Evolutionary conservation across 2,329 filamentous ascomycete genomes (phyloP), one percentile per base, ranked within the genome.

Genomic region (Furcasterigmium sp.): DNA sequence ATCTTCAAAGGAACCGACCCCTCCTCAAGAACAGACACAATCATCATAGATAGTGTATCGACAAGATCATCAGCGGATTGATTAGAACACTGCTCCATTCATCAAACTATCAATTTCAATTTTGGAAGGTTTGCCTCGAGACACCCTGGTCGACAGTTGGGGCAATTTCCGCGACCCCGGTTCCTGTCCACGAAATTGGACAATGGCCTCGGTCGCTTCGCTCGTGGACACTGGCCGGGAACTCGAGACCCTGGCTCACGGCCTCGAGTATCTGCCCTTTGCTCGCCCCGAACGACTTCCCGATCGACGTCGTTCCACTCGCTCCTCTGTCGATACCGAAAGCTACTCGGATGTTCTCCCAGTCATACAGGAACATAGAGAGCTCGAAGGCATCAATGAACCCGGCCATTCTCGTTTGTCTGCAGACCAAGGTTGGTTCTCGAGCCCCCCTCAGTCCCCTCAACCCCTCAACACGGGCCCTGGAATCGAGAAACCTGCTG

Each of bases 371-470:
- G 32, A 35, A 35, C n/a, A 15, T 15, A 11, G 32, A 15, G 32
- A 35, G 32, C 23, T 26, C 23, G 23, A 26, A 26, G 23, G n/a
- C n/a, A 35, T 9, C 32, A 35, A 17, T 35, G 32, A 35, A 15
- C 5, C 11, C n/a, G 15, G 18, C 32, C 32, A 10, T 15, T 15
- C 3, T 18, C 15, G 11, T 15, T 35, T n/a, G 34, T 46, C 29
- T 28, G 36, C 20, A 20, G 41, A 41, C 15, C 19, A 34, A 47
- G 47, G 47, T 49, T 45, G 14, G 45, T 37, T 23, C 17, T 15
- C 13, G n/a, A n/a, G n/a, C 23, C 23, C 23, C 23, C 11, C 23
- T 26, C 5, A 26, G 32, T 14, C n/a, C 32, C 18, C 32, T 14
- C 5, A 46, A 46, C 44, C 23, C 23, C 40, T 13, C 30, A 44